Conservation (phyloP, 768 basidiomycete species). For the Lepiota venenata region DNA sequence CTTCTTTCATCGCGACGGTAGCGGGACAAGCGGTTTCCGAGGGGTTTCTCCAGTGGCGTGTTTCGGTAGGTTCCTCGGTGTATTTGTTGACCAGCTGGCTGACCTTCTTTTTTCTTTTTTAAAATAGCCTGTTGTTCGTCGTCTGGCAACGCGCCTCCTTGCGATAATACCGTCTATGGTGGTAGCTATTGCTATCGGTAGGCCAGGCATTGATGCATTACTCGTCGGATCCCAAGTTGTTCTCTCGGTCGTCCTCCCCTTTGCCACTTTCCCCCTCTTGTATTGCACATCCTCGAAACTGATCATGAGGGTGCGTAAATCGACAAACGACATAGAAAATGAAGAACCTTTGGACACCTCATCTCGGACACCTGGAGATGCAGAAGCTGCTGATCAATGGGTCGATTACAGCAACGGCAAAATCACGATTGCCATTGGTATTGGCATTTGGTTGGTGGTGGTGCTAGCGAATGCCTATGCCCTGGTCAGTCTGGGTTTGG, state of each 20-base stretch:
- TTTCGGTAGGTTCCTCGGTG: slow-evolving; percentile 51
- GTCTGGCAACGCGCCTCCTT: slow-evolving; percentile 79
- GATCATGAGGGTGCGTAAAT: slow-evolving; percentile 69
- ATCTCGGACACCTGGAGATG: slow-evolving; percentile 8
- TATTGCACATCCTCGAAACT: slow-evolving; percentile 68
- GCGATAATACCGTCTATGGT: slow-evolving; percentile 80
- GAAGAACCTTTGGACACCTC: slow-evolving; percentile 37
- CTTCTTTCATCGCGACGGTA: slow-evolving; percentile 85
- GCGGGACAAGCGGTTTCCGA: slow-evolving; percentile 90
- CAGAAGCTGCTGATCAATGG: slow-evolving; percentile 28
- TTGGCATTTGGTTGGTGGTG: slow-evolving; percentile 60
- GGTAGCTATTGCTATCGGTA: slow-evolving; percentile 72
- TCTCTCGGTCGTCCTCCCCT: slow-evolving; percentile 80
- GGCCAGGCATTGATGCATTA: slow-evolving; percentile 65
- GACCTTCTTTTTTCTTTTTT: background rate
- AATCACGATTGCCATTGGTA: slow-evolving; percentile 47
- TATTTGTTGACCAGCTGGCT: slow-evolving; percentile 19
- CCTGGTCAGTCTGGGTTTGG: slow-evolving; percentile 50
- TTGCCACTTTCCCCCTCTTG: slow-evolving; percentile 79
- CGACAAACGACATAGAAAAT: background rate
- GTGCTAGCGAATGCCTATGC: slow-evolving; percentile 76
- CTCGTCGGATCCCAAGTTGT: slow-evolving; percentile 87
- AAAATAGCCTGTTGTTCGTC: slow-evolving; percentile 64
- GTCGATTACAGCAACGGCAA: slow-evolving; percentile 66
- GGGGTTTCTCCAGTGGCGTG: slow-evolving; percentile 84